Percentiles rank a stretch among this genome's conserved stretches.
These are phyloP conservation scores for Rhodotorula sp. DNA, from an alignment of 1,284 basidiomycete genomes.

Conservation along the genomic window DNA sequence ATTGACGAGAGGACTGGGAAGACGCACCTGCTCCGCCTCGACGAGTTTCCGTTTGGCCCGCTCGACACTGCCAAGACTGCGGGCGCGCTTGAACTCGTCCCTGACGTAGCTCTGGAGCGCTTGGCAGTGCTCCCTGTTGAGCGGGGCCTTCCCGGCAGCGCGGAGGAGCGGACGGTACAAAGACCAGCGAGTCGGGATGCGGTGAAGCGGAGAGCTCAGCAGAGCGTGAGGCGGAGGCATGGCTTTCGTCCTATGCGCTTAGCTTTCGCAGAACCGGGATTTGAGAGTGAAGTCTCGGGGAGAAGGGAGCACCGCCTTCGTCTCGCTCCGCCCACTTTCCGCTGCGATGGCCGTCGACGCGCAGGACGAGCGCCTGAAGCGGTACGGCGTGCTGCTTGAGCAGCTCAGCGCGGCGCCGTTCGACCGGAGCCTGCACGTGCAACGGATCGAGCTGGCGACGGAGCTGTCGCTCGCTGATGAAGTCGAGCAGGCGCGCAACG, in stretches of 20 bases:
- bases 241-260: too few relatives aligned
- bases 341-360: constrained; percentile 4
- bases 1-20: constrained; percentile 41
- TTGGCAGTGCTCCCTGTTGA: neutral
- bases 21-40: constrained; percentile 61
- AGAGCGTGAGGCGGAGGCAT: neutral
- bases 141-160: constrained; percentile 54
- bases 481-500: constrained; percentile 21
- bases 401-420: constrained; percentile 27
- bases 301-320: neutral
- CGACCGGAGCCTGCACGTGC: constrained; percentile 29
- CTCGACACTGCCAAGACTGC: constrained; percentile 58
- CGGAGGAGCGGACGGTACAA: constrained; percentile 71
- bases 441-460: constrained; percentile 24
- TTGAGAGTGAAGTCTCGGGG: neutral
- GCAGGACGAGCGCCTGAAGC: constrained; percentile 12
- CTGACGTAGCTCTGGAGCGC: constrained; percentile 64
- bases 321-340: neutral
- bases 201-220: constrained; percentile 59
- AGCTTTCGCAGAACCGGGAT: neutral
- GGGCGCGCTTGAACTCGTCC: constrained; percentile 60
- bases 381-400: constrained; percentile 24
- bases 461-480: constrained; percentile 28
- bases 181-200: constrained; percentile 69
- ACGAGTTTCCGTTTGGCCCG: constrained; percentile 57